Evolutionary conservation across 2,329 filamentous ascomycete species (phyloP).

Genomic region (Helicocarpus griseus): DNA sequence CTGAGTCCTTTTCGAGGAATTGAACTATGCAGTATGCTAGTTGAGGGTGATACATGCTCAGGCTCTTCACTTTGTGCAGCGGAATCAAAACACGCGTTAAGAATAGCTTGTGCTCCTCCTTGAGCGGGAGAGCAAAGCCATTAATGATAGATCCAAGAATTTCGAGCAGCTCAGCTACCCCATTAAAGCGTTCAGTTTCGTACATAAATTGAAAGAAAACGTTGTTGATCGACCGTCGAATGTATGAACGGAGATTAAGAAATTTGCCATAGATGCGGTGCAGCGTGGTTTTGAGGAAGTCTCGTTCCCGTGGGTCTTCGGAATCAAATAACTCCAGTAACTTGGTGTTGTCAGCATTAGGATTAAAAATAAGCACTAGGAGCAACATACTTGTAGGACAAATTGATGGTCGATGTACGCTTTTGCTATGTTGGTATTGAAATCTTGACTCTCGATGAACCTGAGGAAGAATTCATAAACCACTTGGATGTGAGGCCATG

Average conservation of each 20-base stretch:
- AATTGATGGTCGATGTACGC: slow-evolving; percentile 98
- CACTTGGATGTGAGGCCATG: slow-evolving; percentile 98
- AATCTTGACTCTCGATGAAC: slow-evolving; percentile 98
- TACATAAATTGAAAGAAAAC: slow-evolving; percentile 99
- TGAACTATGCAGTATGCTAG: slow-evolving; percentile 98
- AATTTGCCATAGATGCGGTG: slow-evolving; percentile 99
- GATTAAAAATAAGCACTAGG: slow-evolving; percentile 8
- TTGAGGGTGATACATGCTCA: slow-evolving; percentile 99
- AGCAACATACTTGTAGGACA: slow-evolving; percentile 58
- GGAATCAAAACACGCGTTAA: slow-evolving; percentile 86
- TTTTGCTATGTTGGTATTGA: slow-evolving; percentile 99
- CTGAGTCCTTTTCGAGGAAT: slow-evolving; percentile 95
- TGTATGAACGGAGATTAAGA: slow-evolving; percentile 92
- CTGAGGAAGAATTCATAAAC: slow-evolving; percentile 98
- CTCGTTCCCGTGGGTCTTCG: slow-evolving; percentile 89
- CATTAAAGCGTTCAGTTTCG: slow-evolving; percentile 96
- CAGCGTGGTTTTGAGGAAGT: slow-evolving; percentile 95
- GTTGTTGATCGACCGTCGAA: slow-evolving; percentile 97
- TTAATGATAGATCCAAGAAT: slow-evolving; percentile 99
- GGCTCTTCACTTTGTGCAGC: slow-evolving; percentile 93
- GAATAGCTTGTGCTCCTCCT: slow-evolving; percentile 98
- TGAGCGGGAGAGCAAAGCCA: slow-evolving; percentile 88
- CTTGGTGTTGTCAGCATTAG: slow-evolving; percentile 29
- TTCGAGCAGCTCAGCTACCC: slow-evolving; percentile 90
- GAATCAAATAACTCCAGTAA: slow-evolving; percentile 97